Evolutionary conservation across 139 green algal genomes (phyloP).

Genomic region (Eudorina sp.): DNA sequence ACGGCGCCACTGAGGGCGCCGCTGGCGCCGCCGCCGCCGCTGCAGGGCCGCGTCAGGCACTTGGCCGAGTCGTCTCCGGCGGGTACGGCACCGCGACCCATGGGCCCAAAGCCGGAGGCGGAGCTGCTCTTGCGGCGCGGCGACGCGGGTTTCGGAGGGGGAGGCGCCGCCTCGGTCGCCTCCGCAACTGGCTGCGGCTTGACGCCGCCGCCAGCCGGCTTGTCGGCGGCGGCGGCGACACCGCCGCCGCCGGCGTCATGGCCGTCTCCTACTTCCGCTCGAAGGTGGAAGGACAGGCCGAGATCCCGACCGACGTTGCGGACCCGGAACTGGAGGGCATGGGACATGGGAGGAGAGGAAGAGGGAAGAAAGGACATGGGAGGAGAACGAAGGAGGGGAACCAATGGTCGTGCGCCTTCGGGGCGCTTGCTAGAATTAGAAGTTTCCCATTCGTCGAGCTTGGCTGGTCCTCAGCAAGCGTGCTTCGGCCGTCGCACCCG

Average conservation of each 20-base stretch:
- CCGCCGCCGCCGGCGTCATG: neutral
- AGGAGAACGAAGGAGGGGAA: too few relatives aligned
- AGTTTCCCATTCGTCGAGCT: too few relatives aligned
- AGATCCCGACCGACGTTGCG: neutral
- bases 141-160: too few relatives aligned
- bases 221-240: neutral
- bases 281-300: neutral
- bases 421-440: too few relatives aligned
- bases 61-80: neutral
- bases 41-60: too few relatives aligned
- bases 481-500: too few relatives aligned
- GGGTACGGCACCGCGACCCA: neutral
- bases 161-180: neutral
- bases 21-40: neutral
- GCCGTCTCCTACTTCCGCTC: neutral
- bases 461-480: too few relatives aligned
- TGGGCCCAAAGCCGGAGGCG: neutral
- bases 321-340: neutral
- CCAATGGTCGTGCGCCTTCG: too few relatives aligned
- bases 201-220: neutral
- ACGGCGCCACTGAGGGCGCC: neutral
- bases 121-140: neutral
- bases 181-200: neutral
- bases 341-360: too few relatives aligned
- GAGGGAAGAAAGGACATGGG: too few relatives aligned